Base-by-base conservation (phyloP, 805 yeast species). In the Candida maris region DNA sequence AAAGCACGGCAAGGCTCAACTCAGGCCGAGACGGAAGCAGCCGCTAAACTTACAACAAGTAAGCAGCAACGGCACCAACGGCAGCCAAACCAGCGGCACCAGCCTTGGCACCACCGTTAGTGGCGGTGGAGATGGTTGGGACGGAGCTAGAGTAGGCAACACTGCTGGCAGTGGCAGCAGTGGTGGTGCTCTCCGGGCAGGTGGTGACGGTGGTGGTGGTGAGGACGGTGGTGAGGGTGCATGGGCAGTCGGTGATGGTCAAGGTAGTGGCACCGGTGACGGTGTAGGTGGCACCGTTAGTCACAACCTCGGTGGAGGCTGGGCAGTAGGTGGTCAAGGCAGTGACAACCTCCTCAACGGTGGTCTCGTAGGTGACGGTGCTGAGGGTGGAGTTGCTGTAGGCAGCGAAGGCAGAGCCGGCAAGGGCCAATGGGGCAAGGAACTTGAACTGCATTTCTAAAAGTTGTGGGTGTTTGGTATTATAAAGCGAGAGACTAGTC, bases 161-260 rank as follows among this genome's bases (percentile, higher is more conserved):
- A n/a, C 49, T 25, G 21, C 45, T 24, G 21, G 45, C 30, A 19
- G 49, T 17, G 19, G 55, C 27, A 30, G 47, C 22, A 12, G 51
- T 29, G 14, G 57, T 30, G 9, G 46, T 17, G 30, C 54, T 24
- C 19, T 24, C 39, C 26, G 49, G 39, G 41, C 49, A 36, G 37
- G 51, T 35, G 16, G 44, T 42, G 23, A 44, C 45, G 30, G 52
- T 44, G 44, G 56, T 45, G 39, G 53, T 37, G 32, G 61, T 51
- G 43, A 43, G 32, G 34, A 52, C 51, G 30, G 34, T 32, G 15
- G 18, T 18, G 56, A 78, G 56, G 58, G 91, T 83, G 73, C 95
- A 85, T 61, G 89, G 89, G 66, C 85, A 79, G 73, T 85, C 81
- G 56, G 94, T 82, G 76, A 85, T 73, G 62, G 93, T 85, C 55